Evolutionary conservation across 2,329 filamentous ascomycete genomes (phyloP).

Genomic region (Stemphylium lycopersici): DNA sequence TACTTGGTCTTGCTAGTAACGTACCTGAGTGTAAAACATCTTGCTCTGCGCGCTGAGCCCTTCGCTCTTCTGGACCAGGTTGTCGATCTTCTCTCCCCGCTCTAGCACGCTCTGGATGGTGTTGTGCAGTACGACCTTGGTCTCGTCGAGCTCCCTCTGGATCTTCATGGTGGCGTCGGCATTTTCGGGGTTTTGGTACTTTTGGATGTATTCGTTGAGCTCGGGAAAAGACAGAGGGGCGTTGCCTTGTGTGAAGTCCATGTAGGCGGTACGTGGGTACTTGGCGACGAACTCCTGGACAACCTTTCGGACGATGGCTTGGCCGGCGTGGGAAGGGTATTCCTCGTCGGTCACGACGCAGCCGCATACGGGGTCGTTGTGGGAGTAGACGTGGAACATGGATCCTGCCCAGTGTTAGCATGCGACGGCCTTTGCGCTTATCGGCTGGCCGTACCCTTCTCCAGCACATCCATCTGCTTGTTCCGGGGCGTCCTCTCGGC

Average conservation of each 20-base stretch:
- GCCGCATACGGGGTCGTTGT: conserved; percentile 55
- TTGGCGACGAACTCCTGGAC: conserved; percentile 84
- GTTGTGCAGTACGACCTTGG: conserved; percentile 96
- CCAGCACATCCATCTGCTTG: conserved; percentile 83
- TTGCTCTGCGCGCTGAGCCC: conserved; percentile 90
- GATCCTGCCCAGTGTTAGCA: conserved; percentile 58
- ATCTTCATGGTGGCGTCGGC: conserved; percentile 95
- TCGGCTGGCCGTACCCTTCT: conserved; percentile 61
- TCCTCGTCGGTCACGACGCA: conserved; percentile 57
- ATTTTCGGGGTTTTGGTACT: conserved; percentile 86
- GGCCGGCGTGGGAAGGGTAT: conserved; percentile 74
- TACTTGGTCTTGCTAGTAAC: conserved; percentile 29
- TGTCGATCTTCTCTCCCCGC: conserved; percentile 95
- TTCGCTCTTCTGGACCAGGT: conserved; percentile 90
- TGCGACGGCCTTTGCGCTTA: background rate
- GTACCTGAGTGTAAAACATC: conserved; percentile 88
- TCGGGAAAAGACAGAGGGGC: conserved; percentile 67
- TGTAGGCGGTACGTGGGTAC: conserved; percentile 74
- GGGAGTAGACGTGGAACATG: conserved; percentile 60
- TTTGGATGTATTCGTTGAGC: conserved; percentile 77
- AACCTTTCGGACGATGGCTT: conserved; percentile 84
- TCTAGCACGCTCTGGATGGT: conserved; percentile 89
- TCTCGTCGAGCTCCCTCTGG: conserved; percentile 95
- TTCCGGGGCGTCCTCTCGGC: conserved; percentile 84
- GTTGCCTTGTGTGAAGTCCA: conserved; percentile 50